Percentiles rank a stretch among this genome's conserved stretches.
phyloP scores from a whole-genome alignment of 352 stramenopile genomes.

The Halophytophthora polymorphica region DNA sequence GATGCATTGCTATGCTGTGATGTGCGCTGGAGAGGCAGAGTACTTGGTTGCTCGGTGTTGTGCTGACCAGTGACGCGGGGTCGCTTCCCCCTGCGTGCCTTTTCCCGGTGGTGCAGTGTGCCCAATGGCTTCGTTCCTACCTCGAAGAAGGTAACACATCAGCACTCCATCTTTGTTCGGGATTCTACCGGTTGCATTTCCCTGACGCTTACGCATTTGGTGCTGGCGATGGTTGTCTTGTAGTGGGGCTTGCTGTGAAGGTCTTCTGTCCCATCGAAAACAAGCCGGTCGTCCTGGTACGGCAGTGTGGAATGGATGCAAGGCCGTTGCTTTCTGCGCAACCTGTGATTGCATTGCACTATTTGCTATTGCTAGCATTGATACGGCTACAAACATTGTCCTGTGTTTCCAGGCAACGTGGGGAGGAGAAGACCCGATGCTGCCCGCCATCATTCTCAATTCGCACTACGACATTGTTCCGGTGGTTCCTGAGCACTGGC shows the following conservation, averaged over 20 bases:
- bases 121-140: constrained; percentile 62
- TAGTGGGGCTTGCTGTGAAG: constrained; percentile 43
- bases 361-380: no score
- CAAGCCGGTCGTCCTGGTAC: constrained; percentile 90
- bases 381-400: no score
- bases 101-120: no score
- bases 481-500: constrained; percentile 85
- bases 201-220: not conserved
- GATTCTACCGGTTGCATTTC: not conserved
- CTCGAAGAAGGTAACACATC: constrained; percentile 51
- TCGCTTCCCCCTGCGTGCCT: no score
- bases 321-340: no score
- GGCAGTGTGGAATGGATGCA: not conserved
- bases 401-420: constrained; percentile 63
- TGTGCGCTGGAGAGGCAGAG: no score
- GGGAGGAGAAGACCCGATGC: constrained; percentile 78
- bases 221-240: not conserved
- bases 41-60: no score
- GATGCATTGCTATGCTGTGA: no score
- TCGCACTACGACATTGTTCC: constrained; percentile 97
- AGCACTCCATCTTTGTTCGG: no score
- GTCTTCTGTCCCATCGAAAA: constrained; percentile 58
- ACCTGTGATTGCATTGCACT: no score
- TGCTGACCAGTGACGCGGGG: no score
- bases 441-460: constrained; percentile 93